These are phyloP conservation scores for Didymella glomerata DNA, from an alignment of 2,329 filamentous ascomycete genomes.

Conservation along the genomic window DNA sequence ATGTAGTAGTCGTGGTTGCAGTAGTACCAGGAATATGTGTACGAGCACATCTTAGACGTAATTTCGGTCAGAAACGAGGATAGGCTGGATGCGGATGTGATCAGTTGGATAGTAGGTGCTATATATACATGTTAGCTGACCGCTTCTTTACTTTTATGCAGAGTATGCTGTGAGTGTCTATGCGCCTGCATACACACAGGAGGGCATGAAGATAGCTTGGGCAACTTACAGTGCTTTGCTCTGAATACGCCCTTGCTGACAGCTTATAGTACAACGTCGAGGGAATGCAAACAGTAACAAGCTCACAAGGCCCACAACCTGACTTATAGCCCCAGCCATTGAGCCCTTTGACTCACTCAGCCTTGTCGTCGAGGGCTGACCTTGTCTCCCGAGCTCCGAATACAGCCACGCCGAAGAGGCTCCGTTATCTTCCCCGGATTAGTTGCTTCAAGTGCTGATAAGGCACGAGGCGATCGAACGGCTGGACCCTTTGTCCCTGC, in stretches of 20 bases:
- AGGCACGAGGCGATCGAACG: constrained; percentile 32
- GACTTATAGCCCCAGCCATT: constrained; percentile 1
- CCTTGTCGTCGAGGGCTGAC: constrained; percentile 22
- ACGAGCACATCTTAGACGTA: constrained; percentile 52
- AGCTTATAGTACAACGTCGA: background rate
- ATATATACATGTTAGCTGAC: constrained; percentile 27
- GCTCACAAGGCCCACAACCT: background rate
- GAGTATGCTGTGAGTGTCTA: background rate
- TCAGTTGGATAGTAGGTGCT: no score
- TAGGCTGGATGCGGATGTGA: no score
- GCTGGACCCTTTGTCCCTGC: constrained; percentile 11
- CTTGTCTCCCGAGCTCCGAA: constrained; percentile 23
- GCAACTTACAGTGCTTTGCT: background rate
- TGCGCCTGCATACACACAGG: background rate
- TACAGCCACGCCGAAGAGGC: constrained; percentile 23
- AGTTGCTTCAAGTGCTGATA: constrained; percentile 37
- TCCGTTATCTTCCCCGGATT: constrained; percentile 37
- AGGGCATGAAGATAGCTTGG: background rate
- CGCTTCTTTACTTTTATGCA: constrained; percentile 11
- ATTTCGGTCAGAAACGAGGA: no score
- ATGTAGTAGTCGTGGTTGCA: constrained; percentile 61
- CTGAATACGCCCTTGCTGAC: no score
- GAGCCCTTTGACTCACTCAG: constrained; percentile 25
- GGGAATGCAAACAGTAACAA: background rate
- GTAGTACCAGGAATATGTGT: constrained; percentile 59